phyloP scores from a whole-genome alignment of 1,139 yeast species.

The Diutina scorzettiae region DNA sequence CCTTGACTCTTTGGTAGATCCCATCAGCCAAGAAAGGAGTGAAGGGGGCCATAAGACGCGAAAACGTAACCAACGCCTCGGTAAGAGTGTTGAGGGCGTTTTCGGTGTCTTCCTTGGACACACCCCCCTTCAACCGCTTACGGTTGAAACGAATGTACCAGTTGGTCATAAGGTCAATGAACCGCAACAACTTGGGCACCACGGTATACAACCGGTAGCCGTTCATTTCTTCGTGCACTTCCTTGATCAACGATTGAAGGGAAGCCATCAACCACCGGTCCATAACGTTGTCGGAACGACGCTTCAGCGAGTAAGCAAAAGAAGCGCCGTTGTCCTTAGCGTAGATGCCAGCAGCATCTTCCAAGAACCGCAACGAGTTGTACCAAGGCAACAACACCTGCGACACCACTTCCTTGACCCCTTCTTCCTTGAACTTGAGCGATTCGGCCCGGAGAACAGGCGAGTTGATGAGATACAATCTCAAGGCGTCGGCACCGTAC shows the following conservation, averaged over 20 bases:
- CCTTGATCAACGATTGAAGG: constrained; percentile 76
- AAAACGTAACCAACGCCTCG: constrained; percentile 79
- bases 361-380: constrained; percentile 93
- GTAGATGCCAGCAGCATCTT: constrained; percentile 80
- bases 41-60: constrained; percentile 97
- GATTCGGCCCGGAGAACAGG: constrained; percentile 97
- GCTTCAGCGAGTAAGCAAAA: constrained; percentile 57
- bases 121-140: constrained; percentile 93
- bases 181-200: constrained; percentile 78
- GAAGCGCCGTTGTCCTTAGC: constrained; percentile 64
- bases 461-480: constrained; percentile 91
- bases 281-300: constrained; percentile 78
- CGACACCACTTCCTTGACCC: constrained; percentile 94
- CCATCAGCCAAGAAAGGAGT: constrained; percentile 92
- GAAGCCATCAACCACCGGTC: constrained; percentile 96
- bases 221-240: constrained; percentile 80
- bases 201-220: constrained; percentile 90
- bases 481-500: constrained; percentile 96
- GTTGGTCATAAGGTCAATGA: constrained; percentile 91
- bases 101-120: constrained; percentile 71
- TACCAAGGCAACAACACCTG: constrained; percentile 97
- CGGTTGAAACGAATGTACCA: constrained; percentile 99
- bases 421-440: constrained; percentile 93
- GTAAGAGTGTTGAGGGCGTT: constrained; percentile 83
- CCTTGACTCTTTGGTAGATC: constrained; percentile 67